phyloP scores from a whole-genome alignment of 2,329 filamentous ascomycete genomes.

The Trichoderma simmonsii region DNA sequence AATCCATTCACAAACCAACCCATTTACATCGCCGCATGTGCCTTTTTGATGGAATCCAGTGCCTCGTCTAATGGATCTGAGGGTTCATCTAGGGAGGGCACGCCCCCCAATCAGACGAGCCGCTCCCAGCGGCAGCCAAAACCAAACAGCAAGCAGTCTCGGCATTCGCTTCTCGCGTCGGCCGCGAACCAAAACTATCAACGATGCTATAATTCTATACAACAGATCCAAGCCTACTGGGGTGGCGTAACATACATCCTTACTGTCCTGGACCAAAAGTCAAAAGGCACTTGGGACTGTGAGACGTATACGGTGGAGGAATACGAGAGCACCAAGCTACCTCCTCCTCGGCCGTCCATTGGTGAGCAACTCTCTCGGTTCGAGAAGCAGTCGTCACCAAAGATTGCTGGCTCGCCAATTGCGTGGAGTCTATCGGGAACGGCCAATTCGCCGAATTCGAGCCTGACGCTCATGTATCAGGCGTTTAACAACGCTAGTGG shows the following conservation, averaged over 20 bases:
- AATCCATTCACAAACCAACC: slow-evolving; percentile 89
- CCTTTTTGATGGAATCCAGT: slow-evolving; percentile 75
- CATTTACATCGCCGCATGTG: slow-evolving; percentile 87
- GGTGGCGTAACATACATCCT: slow-evolving; percentile 83
- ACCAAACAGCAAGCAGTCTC: slow-evolving; percentile 42
- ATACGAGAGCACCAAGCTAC: slow-evolving; percentile 65
- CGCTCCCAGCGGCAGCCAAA: slow-evolving; percentile 19
- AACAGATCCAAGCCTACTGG: slow-evolving; percentile 82
- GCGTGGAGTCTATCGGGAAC: slow-evolving; percentile 87
- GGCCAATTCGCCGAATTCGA: slow-evolving; percentile 80
- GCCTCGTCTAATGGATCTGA: slow-evolving; percentile 65
- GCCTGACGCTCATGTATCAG: slow-evolving; percentile 76
- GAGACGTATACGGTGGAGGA: slow-evolving; percentile 68
- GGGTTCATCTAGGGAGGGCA: slow-evolving; percentile 54
- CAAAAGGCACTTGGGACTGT: slow-evolving; percentile 80
- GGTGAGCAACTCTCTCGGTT: slow-evolving; percentile 43
- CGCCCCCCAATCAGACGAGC: slow-evolving; percentile 38
- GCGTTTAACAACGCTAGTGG: slow-evolving; percentile 33
- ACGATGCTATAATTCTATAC: slow-evolving; percentile 77
- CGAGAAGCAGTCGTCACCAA: slow-evolving; percentile 49
- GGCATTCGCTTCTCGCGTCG: slow-evolving; percentile 74
- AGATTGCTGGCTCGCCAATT: slow-evolving; percentile 50
- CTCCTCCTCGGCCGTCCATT: slow-evolving; percentile 36
- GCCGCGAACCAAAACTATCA: slow-evolving; percentile 86
- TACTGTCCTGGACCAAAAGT: slow-evolving; percentile 81